phyloP scores from a whole-genome alignment of 192 early-diverging fungal genomes.

The Backusella circina region DNA sequence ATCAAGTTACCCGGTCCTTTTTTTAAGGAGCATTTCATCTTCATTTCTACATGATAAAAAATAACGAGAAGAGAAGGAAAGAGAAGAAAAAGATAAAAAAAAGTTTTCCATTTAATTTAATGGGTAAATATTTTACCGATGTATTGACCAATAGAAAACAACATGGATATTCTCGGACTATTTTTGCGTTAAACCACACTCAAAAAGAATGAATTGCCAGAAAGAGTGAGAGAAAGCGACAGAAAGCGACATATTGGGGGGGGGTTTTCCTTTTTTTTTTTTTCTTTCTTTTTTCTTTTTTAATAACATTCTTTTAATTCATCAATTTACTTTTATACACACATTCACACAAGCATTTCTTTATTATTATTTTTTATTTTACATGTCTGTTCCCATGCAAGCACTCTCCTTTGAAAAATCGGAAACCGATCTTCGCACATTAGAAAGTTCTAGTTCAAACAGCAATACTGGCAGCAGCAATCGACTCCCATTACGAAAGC shows the following conservation, averaged over 20 bases:
- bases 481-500: conserved; percentile 19
- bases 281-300: neutral
- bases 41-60: too few species aligned
- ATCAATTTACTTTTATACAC: neutral
- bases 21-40: neutral
- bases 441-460: neutral
- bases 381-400: neutral
- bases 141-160: neutral
- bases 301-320: neutral
- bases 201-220: neutral
- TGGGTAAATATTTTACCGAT: neutral
- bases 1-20: neutral
- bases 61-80: too few species aligned
- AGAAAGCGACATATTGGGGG: neutral
- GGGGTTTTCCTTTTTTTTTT: neutral
- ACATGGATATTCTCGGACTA: neutral
- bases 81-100: neutral
- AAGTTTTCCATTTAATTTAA: neutral
- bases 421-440: conserved; percentile 1
- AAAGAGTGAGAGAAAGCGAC: too few species aligned
- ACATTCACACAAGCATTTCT: neutral
- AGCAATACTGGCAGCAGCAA: neutral
- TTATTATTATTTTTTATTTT: neutral
- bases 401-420: neutral
- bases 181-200: neutral